Conservation (phyloP, 2,329 filamentous ascomycete genomes). For the Aspergillus udagawae region DNA sequence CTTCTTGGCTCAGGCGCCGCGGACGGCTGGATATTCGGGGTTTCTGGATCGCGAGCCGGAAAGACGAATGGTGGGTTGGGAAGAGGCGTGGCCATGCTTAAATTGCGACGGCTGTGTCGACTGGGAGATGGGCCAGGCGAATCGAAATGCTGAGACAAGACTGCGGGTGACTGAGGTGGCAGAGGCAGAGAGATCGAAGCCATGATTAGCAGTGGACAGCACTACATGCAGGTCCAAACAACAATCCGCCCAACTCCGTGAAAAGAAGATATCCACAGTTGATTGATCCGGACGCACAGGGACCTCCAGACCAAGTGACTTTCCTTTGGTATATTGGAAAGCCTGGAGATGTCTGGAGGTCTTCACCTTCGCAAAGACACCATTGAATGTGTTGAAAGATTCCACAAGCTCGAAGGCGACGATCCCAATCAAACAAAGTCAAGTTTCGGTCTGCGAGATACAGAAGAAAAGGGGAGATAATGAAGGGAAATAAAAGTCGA, state of each 20-base stretch:
- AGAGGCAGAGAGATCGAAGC: slow-evolving; percentile 36
- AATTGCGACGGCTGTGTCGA: slow-evolving; percentile 21
- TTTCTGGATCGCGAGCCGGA: slow-evolving; percentile 47
- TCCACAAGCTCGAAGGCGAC: background rate
- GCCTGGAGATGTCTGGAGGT: slow-evolving; percentile 24
- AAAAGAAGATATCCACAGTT: slow-evolving; percentile 7
- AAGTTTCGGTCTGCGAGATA: background rate
- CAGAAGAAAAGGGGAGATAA: slow-evolving; percentile 1
- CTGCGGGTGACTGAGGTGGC: slow-evolving; percentile 23
- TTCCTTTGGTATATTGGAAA: slow-evolving; percentile 21
- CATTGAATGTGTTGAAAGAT: slow-evolving; percentile 16
- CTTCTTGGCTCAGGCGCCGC: slow-evolving; percentile 50
- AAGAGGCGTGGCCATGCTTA: slow-evolving; percentile 28
- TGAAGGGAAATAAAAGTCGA: background rate
- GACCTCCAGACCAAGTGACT: slow-evolving; percentile 27
- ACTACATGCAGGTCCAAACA: slow-evolving; percentile 1
- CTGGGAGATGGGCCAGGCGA: slow-evolving; percentile 14
- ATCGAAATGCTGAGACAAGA: slow-evolving; percentile 27
- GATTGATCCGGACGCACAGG: slow-evolving; percentile 18
- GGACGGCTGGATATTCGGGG: slow-evolving; percentile 29
- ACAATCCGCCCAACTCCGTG: slow-evolving; percentile 5
- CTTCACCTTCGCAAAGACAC: slow-evolving; percentile 17
- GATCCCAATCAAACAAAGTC: background rate
- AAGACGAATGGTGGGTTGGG: slow-evolving; percentile 66
- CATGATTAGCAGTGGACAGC: slow-evolving; percentile 19